A percentile compares a stretch with the other conserved stretches of the same genome.
phyloP scores from a whole-genome alignment of 2,329 filamentous ascomycete genomes.

The Xylaria sp. region DNA sequence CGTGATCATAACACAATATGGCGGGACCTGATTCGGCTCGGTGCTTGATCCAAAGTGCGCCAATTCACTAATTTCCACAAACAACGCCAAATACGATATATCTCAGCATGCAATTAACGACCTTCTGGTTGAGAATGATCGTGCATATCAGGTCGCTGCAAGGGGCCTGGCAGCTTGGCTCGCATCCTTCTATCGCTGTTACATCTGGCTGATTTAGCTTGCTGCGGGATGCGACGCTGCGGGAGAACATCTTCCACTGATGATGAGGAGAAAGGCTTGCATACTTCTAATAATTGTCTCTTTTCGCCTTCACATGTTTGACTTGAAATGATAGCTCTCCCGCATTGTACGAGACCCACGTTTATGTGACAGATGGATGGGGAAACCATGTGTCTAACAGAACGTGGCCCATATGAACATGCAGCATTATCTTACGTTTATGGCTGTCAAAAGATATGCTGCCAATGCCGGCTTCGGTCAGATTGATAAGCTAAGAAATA shows the following conservation, averaged over 20 bases:
- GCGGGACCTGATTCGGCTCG: slow-evolving; percentile 20
- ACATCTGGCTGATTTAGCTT: slow-evolving; percentile 29
- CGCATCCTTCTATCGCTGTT: slow-evolving; percentile 27
- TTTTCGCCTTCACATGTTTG: not conserved
- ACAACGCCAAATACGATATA: not conserved
- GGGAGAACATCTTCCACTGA: slow-evolving; percentile 15
- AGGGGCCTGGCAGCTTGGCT: slow-evolving; percentile 23
- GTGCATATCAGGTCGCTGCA: slow-evolving; percentile 20
- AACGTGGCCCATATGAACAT: not conserved
- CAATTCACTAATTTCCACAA: slow-evolving; percentile 8
- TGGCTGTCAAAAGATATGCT: slow-evolving; percentile 3
- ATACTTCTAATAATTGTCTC: not conserved
- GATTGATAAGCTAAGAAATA: slow-evolving; percentile 28
- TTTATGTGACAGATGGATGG: not conserved
- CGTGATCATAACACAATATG: slow-evolving; percentile 40
- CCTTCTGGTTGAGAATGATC: not conserved
- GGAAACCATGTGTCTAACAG: not conserved
- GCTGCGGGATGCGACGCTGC: slow-evolving; percentile 31
- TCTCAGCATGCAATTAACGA: slow-evolving; percentile 13
- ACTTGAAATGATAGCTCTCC: not conserved
- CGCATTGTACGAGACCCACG: not conserved
- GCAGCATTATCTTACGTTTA: slow-evolving; percentile 12
- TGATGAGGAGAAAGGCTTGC: not conserved
- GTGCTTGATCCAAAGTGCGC: slow-evolving; percentile 9
- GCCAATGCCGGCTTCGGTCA: slow-evolving; percentile 15